phyloP scores from a whole-genome alignment of 2,329 filamentous ascomycete genomes.

The Nemania serpens region DNA sequence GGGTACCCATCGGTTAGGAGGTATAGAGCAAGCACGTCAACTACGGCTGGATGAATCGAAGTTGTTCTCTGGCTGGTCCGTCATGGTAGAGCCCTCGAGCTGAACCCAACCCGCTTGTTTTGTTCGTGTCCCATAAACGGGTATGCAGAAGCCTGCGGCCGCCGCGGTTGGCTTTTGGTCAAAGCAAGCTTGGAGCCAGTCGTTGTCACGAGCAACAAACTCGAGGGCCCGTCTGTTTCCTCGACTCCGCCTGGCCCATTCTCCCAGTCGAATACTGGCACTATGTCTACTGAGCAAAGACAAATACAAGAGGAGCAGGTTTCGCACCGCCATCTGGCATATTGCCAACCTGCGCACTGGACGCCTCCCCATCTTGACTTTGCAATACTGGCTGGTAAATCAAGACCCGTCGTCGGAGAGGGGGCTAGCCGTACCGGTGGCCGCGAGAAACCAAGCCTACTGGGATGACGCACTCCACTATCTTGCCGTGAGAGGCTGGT shows the following conservation, averaged over 20 bases:
- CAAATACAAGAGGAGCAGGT: constrained; percentile 26
- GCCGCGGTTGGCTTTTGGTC: constrained; percentile 1
- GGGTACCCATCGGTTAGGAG: too few species aligned
- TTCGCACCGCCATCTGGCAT: constrained; percentile 21
- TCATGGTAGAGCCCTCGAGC: not conserved
- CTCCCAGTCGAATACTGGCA: constrained; percentile 36
- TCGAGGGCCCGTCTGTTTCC: constrained; percentile 29
- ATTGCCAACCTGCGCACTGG: constrained; percentile 31
- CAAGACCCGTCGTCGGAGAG: constrained; percentile 33
- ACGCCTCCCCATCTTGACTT: constrained; percentile 38
- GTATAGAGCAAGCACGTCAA: constrained; percentile 1
- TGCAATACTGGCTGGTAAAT: constrained; percentile 34
- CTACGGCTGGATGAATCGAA: too few species aligned
- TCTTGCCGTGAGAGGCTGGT: constrained; percentile 42
- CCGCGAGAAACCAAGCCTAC: constrained; percentile 27
- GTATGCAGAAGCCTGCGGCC: too few species aligned
- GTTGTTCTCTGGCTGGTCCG: not conserved
- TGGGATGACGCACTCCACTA: constrained; percentile 42
- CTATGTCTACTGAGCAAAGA: constrained; percentile 33
- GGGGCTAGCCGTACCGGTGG: constrained; percentile 20
- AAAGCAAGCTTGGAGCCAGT: constrained; percentile 24
- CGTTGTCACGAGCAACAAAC: constrained; percentile 33
- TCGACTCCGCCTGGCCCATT: constrained; percentile 10
- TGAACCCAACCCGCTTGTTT: too few species aligned
- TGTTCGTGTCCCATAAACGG: too few species aligned